Percentiles rank a stretch among this genome's conserved stretches.
phyloP scores from a whole-genome alignment of 2,329 filamentous ascomycete genomes.

The Fusarium newnesense region DNA sequence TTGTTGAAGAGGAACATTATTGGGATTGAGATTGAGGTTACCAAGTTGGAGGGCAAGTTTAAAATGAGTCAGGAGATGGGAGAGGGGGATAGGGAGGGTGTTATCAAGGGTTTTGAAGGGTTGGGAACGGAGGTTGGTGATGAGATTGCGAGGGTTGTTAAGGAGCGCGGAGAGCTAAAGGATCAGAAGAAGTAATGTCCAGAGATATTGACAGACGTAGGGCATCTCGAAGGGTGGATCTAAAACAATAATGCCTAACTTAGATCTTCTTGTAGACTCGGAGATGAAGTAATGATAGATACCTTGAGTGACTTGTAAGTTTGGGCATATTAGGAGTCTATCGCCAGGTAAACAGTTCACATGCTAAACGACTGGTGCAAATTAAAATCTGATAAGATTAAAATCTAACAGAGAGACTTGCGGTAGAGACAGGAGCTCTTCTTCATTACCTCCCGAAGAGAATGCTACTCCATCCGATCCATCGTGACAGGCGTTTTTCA shows the following conservation, averaged over 20 bases:
- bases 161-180: conserved; percentile 33
- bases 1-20: conserved; percentile 68
- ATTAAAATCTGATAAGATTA: background rate
- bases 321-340: too few species aligned
- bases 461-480: background rate
- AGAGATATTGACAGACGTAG: background rate
- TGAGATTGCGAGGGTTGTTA: conserved; percentile 45
- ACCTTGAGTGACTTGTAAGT: too few species aligned
- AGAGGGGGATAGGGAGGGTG: conserved; percentile 63
- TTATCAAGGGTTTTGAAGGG: conserved; percentile 63
- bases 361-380: background rate
- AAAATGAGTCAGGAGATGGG: conserved; percentile 73
- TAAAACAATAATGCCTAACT: too few species aligned
- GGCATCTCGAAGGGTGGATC: background rate
- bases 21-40: conserved; percentile 68
- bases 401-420: background rate
- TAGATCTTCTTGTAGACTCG: background rate
- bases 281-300: background rate
- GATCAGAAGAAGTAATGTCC: background rate
- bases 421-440: background rate
- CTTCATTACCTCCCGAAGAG: background rate
- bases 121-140: conserved; percentile 44
- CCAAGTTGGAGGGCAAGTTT: conserved; percentile 67
- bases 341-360: background rate
- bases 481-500: background rate